Evolutionary conservation across 768 basidiomycete genomes (phyloP), one percentile per base, ranked within the genome.

Genomic region (Termitomyces bulborhizus): DNA sequence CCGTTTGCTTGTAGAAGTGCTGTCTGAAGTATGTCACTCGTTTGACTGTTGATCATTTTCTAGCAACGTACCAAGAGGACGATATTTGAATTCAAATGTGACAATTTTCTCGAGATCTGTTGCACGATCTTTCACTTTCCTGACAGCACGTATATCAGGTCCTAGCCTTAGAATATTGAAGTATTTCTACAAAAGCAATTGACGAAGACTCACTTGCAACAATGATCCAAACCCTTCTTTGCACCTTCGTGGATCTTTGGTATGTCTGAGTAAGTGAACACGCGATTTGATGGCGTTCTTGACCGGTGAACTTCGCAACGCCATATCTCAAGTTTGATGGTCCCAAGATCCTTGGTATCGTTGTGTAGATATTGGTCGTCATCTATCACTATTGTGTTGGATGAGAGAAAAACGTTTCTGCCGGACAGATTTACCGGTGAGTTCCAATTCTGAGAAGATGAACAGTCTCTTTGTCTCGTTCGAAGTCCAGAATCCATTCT

Each of bases 281-380:
- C 6, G 27, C 27, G 27, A 6, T 29, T 29, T 7, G 34, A 16
- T 18, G 9, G 8, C 5, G 0, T 48, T 15, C 1, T 7, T 8
- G 15, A 21, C 32, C 9, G 1, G 8, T 4, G 18, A 11, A 53
- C 9, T 45, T 54, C 21, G 12, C 46, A 54, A n/a, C 32, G 39
- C 4, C 31, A 15, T 7, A 62, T 54, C 2, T 46, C 53, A 8
- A 62, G 54, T 29, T 56, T 62, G 16, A 62, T 62, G 6, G 55
- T 53, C 2, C 62, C 62, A 3, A 62, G 44, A 6, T 58, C 53
- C 1, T 54, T 36, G 31, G 55, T 53, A 5, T 26, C n/a, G 6
- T 54, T n/a, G 12, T 57, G 34, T 9, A 64, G 40, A 45, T 55
- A 64, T 0, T 37, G 21, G 26, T 66, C 65, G n/a, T 66, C 65